A percentile compares a stretch with the other conserved stretches of the same genome.
phyloP scores from a whole-genome alignment of 768 basidiomycete genomes.

The Leccinum uliginosum region DNA sequence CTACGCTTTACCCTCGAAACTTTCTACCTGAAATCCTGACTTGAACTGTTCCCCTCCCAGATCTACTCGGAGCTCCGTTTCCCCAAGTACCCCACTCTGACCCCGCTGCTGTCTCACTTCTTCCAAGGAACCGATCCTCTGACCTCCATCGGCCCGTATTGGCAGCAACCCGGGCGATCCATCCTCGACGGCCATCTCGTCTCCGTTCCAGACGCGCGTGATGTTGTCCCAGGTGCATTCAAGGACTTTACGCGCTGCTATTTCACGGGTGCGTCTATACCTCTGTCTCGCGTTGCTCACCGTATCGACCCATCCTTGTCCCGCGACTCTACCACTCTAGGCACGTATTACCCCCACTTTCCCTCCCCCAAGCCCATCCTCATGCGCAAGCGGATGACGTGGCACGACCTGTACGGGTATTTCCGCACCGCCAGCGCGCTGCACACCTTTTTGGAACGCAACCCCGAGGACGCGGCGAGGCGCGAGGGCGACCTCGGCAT shows the following conservation, averaged over 20 bases:
- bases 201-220: conserved; percentile 55
- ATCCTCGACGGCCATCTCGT: conserved; percentile 70
- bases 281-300: neutral
- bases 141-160: conserved; percentile 64
- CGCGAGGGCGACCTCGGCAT: conserved; percentile 59
- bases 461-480: conserved; percentile 50
- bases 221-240: conserved; percentile 32
- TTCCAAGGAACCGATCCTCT: conserved; percentile 53
- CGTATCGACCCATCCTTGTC: neutral
- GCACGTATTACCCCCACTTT: conserved; percentile 37
- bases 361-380: conserved; percentile 40
- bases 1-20: neutral
- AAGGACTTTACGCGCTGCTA: conserved; percentile 47
- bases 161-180: conserved; percentile 75
- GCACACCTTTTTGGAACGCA: conserved; percentile 59
- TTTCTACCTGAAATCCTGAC: neutral
- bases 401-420: conserved; percentile 64
- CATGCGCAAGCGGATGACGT: conserved; percentile 57
- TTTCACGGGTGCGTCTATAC: conserved; percentile 50
- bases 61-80: conserved; percentile 73
- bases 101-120: conserved; percentile 57
- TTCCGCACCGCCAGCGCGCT: conserved; percentile 68
- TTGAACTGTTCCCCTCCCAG: conserved; percentile 22
- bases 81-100: conserved; percentile 51
- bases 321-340: conserved; percentile 17